Base-by-base conservation (phyloP, 2,329 filamentous ascomycete species). In the Volutella citrinella region DNA sequence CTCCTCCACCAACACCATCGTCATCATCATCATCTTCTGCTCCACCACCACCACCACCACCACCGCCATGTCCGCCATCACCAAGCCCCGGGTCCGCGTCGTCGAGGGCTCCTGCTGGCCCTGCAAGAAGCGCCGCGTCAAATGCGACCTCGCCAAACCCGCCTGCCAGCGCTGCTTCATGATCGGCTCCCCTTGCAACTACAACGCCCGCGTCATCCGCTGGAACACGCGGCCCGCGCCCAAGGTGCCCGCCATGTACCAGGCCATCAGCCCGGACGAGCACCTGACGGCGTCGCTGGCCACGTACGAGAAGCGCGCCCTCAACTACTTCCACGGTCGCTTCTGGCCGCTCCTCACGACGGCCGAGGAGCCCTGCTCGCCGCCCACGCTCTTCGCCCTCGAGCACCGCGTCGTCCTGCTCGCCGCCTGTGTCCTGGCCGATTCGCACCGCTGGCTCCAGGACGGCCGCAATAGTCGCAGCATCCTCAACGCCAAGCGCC, bases 71-170 rank as follows among this genome's bases (percentile, higher is more conserved):
- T n/a, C n/a, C n/a, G 36, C n/a, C n/a, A n/a, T n/a, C n/a, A n/a
- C n/a, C n/a, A n/a, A n/a, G n/a, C n/a, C n/a, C n/a, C n/a, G 50
- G 12, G 32, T 53, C 2, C 35, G 50, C 10, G 45, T 54, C 8
- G 50, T 53, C 4, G 48, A 53, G 11, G 65, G 65, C 13, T 68
- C 65, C 6, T 68, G 65, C 42, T 68, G 65, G 65, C 55, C 59
- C 15, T 68, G 65, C 50, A 68, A 66, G 42, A 64, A 68, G 29
- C 58, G 65, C 10, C 54, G 65, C 16, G 62, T 67, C 27, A 66
- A 67, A 39, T 68, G 65, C 42, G 64, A 67, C 37, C 55, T 68
- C 8, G 48, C 52, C 17, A 52, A 55, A 16, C 61, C 64, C 3
- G 46, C 50, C 4, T 68, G 65, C 40, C 55, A 54, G 5, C 62